Conservation (phyloP, 164 flowering plant genomes). For the Vitis cinerea region DNA sequence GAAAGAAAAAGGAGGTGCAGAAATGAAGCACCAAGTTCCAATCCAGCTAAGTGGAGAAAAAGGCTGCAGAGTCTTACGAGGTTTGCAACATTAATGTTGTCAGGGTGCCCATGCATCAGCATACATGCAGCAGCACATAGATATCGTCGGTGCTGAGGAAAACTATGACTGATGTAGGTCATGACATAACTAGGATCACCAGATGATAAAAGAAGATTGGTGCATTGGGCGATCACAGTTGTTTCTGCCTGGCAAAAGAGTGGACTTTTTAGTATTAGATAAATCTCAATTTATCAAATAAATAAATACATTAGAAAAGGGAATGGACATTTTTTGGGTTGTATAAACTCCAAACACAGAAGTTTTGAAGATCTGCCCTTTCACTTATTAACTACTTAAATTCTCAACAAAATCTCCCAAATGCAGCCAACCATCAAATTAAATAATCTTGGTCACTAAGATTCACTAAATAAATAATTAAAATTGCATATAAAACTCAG, state of each 20-base stretch:
- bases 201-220: constrained; percentile 88
- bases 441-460: too few species aligned
- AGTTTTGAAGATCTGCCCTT: not conserved
- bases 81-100: constrained; percentile 77
- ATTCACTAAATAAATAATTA: not conserved
- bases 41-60: not conserved
- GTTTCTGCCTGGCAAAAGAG: constrained; percentile 72
- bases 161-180: constrained; percentile 88
- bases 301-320: too few species aligned
- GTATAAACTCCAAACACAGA: not conserved
- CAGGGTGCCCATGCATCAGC: constrained; percentile 90
- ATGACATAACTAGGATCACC: constrained; percentile 74
- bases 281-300: not conserved
- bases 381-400: too few species aligned
- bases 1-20: not conserved
- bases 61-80: constrained; percentile 47
- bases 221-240: constrained; percentile 88
- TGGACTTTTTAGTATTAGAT: not conserved
- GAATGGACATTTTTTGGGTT: too few species aligned
- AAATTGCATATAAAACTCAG: not conserved
- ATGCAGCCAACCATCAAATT: not conserved
- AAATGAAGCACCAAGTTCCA: not conserved
- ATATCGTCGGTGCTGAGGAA: constrained; percentile 81
- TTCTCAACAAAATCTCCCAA: not conserved
- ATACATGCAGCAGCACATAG: constrained; percentile 98